Percentiles rank a stretch among this genome's conserved stretches.
These are phyloP conservation scores for Colletotrichum neosansevieriae DNA, from an alignment of 2,329 filamentous ascomycete genomes.

Conservation along the genomic window DNA sequence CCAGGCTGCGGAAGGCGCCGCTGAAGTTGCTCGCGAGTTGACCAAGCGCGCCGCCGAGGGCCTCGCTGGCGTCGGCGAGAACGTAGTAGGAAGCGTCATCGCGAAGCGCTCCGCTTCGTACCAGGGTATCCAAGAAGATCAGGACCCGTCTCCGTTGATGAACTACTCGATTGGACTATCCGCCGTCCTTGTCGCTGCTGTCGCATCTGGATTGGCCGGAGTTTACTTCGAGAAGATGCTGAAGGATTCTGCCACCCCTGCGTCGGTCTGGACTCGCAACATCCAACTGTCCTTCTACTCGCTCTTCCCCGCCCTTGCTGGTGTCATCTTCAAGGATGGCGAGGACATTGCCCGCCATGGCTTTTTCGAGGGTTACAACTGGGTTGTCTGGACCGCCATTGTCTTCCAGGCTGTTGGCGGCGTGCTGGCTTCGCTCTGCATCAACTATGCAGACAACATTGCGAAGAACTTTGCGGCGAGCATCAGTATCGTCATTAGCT, in stretches of 20 bases:
- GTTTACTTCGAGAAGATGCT: constrained; percentile 93
- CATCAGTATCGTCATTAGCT: constrained; percentile 90
- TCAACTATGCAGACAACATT: constrained; percentile 89
- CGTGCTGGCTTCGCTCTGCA: constrained; percentile 79
- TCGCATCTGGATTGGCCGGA: constrained; percentile 85
- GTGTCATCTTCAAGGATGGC: constrained; percentile 89
- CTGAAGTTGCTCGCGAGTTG: constrained; percentile 62
- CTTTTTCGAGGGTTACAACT: constrained; percentile 96
- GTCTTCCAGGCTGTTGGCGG: constrained; percentile 86
- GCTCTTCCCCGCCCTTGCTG: constrained; percentile 87
- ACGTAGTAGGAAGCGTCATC: constrained; percentile 54
- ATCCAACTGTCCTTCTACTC: constrained; percentile 96
- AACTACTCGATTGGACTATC: constrained; percentile 83
- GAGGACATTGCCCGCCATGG: constrained; percentile 84
- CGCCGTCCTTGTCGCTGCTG: constrained; percentile 82
- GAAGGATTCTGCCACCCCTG: constrained; percentile 81
- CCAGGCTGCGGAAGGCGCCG: constrained; percentile 59
- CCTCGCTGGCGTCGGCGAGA: constrained; percentile 45
- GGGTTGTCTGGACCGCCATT: constrained; percentile 89
- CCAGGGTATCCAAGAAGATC: constrained; percentile 82
- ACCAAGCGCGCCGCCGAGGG: constrained; percentile 60
- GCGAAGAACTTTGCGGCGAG: constrained; percentile 94
- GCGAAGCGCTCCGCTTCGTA: constrained; percentile 86
- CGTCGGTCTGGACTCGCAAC: constrained; percentile 88
- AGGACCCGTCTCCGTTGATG: constrained; percentile 67